Evolutionary conservation across 129 eudicot genomes (phyloP), one percentile per base, ranked within the genome.

Genomic region (Flaveria sonorensis): DNA sequence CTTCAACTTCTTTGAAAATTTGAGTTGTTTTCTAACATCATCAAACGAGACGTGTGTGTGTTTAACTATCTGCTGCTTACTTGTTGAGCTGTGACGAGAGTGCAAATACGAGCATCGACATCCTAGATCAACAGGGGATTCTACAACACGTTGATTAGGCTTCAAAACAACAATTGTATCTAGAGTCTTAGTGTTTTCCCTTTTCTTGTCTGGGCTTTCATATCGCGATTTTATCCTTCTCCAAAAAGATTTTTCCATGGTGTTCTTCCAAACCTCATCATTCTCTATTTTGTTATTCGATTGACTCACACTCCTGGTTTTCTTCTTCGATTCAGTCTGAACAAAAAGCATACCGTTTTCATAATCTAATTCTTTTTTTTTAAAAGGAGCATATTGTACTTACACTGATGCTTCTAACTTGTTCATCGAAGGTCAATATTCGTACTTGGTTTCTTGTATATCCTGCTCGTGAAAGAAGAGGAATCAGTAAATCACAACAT

Each of bases 101-200:
- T 75, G 86, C 24, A 78, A 55, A 64, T 83, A 83, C 13, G 90
- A 88, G 83, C 90, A 86, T 47, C 55, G 73, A 13, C 93, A 86
- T 64, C 68, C 65, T 20, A 82, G 14, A 50, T 81, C 74, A 67
- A 72, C 81, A 3, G 87, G 50, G 61, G 32, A 19, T 9, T 76
- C 76, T 32, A 60, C 28, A 2, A 71, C 78, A 24, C 42, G 78
- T 5, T 42, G 77, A 39, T 7, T 69, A 19, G 85, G 86, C 75
- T 76, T 85, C 51, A 83, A 65, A 72, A 80, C 77, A 23, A 84
- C 95, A 20, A 86, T 77, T 40, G 53, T 76, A 14, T 83, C 81
- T 24, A 75, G 53, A 72, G 42, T 39, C 12, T 10, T 71, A 5
- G 79, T 52, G 53, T 15, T 71, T 61, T 77, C 69, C 42, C 63